Base-by-base conservation (phyloP, 2,329 filamentous ascomycete genomes). In the Fusarium lateritium region DNA sequence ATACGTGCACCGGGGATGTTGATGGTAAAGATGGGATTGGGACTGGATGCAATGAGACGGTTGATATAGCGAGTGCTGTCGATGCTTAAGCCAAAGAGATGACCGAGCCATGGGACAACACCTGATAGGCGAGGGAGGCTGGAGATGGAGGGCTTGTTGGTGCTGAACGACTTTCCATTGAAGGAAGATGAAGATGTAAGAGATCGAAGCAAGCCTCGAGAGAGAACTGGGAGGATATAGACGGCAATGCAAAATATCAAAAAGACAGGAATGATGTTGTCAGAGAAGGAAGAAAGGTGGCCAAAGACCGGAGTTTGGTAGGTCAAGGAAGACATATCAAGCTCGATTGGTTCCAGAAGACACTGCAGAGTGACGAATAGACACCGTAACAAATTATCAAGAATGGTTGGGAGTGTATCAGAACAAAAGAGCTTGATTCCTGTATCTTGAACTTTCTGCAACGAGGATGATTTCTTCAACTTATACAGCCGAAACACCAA, bases 51-150 rank as follows among this genome's bases (percentile, higher is more conserved):
- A 21, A 76, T 71, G 24, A 76, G 67, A 11, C 59, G 42, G 50
- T 76, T 75, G 45, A 76, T 43, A 33, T 76, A 75, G 31, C 75
- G 75, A 14, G 62, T 67, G 33, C 73, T 76, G 44, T 75, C 63
- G 4, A 62, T 65, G 26, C 67, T 70, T 9, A 76, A 65, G 0
- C 69, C 67, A 33, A 75, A 56, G 28, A 75, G 65, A 33, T 76
- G 75, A 6, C 75, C 75, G 9, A 76, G 19, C 55, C 62, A 74
- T 8, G 75, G 75, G 43, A 76, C 57, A 13, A 62, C 7, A 4
- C 71, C 62, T 3, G 69, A 64, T 2, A 76, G 54, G 14, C 62
- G 66, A 2, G 73, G 74, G 5, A 75, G 56, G 11, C 65, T 44
- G n/a, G 70, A 70, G 31, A 73, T 54, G n/a, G 60, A 67, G 42